Evolutionary conservation across 176 grass and related monocot genomes (phyloP), one percentile per base, ranked within the genome.

Genomic region (Dactylis glomerata): DNA sequence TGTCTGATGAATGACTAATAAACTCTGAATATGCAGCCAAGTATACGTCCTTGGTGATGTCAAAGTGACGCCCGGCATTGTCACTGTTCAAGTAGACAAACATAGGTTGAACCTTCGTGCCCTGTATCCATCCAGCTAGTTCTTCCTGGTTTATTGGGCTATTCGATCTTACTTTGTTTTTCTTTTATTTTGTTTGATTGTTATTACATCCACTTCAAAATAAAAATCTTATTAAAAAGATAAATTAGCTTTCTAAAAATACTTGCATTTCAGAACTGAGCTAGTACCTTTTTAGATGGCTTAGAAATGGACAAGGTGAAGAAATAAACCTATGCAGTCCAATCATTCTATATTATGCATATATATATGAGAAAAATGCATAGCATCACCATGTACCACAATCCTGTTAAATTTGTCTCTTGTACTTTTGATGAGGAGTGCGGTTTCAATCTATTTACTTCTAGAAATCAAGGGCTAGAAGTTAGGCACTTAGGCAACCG

Each of bases 401-500:
- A 3, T 67, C 17, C 17, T 36, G 8, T 36, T 36, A 67, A 67
- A 67, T 37, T 67, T 67, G 17, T 67, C 32, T 36, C 14, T 17
- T 28, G 6, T 22, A 51, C 46, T 54, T 33, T 12, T 31, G 10
- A 22, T 13, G 24, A 83, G 58, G 45, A 56, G 64, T 40, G 54
- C 49, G 81, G 31, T 83, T 88, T 45, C 51, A 62, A 77, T 71
- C 33, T 19, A 33, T 15, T 76, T 70, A 37, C 62, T 62, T 71
- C 30, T 34, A 64, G 10, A 65, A 79, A 56, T 20, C 31, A 65
- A 55, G 61, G 61, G 17, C 30, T 64, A 64, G 28, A 63, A 64
- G 30, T 64, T 64, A 64, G 61, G 28, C 15, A 79, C 67, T 80
- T 84, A 34, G 81, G 75, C 62, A 72, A 37, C 30, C 74, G 1